Evolutionary conservation across 176 grass and related monocot genomes (phyloP), one percentile per base, ranked within the genome.

Genomic region (Oryza nivara): DNA sequence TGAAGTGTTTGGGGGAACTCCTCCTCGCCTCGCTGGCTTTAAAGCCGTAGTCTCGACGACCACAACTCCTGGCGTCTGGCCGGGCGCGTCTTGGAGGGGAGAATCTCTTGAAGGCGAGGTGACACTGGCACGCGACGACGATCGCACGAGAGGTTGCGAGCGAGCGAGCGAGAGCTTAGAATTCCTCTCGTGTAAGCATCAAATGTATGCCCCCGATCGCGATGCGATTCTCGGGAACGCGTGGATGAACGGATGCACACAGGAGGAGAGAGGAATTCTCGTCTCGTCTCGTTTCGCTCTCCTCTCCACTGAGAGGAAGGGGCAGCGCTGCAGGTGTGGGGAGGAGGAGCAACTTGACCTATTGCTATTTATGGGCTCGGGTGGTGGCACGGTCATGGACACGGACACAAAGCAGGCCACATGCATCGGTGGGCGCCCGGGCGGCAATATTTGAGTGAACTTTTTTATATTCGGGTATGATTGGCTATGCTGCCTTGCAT

Each of bases 1-100:
- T 91, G 92, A 94, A 94, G 92, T 94, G 92, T 92, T 88, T 92
- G 89, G 92, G 80, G 11, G 61, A 94, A 92, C 92, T 90, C 89
- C 74, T 54, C 32, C 26, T 17, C 13, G 5, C 40, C 30, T 74
- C 6, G 48, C 19, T 65, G 83, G 67, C 16, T 76, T 82, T 86
- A 82, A 86, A 89, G 54, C n/a, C 47, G 40, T 8, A 38, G 13
- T 26, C 28, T 70, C 40, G 20, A 41, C 45, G 54, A 20, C 19
- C 7, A 9, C 17, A 19, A 58, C 54, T 20, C 54, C 28, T 26
- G 54, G 19, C 19, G 34, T 19, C 74, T 46, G 45, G 36, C 36
- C 36, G 36, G 49, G 74, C 30, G 56, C 30, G 65, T 26, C 19
- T 23, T 76, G 9, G 88, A 78, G 9, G 45, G 58, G 83, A 73